Percentiles rank a stretch among this genome's conserved stretches.
Conservation (phyloP, 179 eudicot genomes). For the Dionaea muscipula region DNA sequence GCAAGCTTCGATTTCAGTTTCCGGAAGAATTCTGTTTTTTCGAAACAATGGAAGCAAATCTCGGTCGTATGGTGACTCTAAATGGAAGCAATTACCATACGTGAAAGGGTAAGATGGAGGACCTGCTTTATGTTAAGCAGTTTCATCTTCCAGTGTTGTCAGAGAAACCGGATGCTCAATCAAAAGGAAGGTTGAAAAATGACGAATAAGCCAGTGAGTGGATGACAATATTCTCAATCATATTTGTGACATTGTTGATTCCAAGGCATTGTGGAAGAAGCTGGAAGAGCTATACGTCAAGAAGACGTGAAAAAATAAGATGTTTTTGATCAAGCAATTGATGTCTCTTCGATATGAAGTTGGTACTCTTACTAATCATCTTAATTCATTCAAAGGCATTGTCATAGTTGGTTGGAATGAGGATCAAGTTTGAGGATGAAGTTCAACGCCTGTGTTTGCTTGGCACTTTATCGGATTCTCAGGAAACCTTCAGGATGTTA, state of each 20-base stretch:
- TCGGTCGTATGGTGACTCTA: too few relatives aligned
- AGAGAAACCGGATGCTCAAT: neutral
- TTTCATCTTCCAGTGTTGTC: neutral
- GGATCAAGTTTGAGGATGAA: constrained; percentile 4
- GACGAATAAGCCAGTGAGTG: neutral
- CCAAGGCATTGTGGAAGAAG: neutral
- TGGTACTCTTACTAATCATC: too few relatives aligned
- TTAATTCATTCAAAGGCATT: too few relatives aligned
- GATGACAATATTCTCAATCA: neutral
- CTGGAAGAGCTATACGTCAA: constrained; percentile 9
- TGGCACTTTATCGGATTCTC: constrained; percentile 10
- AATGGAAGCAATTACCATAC: constrained; percentile 5
- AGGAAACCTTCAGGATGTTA: constrained; percentile 14
- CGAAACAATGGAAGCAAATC: too few relatives aligned
- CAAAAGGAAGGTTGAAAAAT: neutral
- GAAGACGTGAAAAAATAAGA: constrained; percentile 14
- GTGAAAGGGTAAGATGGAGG: constrained; percentile 8
- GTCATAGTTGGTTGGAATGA: too few relatives aligned
- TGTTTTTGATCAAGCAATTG: constrained; percentile 8
- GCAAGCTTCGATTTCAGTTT: too few relatives aligned
- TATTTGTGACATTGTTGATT: neutral
- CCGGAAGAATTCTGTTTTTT: too few relatives aligned
- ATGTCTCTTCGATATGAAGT: too few relatives aligned
- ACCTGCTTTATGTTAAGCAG: too few relatives aligned
- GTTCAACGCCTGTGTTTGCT: constrained; percentile 5